These are phyloP conservation scores for Talaromyces wortmannii DNA, from an alignment of 495 filamentous ascomycete species.

Conservation along the genomic window DNA sequence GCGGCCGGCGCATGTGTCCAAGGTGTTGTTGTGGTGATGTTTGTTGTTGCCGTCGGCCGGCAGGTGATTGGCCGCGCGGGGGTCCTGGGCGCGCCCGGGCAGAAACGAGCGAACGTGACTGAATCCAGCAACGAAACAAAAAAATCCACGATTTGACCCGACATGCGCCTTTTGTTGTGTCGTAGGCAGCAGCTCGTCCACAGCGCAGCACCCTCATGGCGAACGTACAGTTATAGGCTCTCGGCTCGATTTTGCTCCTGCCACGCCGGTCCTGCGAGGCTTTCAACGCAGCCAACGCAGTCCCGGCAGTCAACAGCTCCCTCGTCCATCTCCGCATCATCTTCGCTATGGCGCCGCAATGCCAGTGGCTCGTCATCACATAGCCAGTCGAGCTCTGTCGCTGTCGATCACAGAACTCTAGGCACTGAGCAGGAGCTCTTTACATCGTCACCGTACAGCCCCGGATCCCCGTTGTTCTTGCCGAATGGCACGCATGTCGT, in stretches of 20 bases:
- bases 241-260: constrained; percentile 1
- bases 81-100: background rate
- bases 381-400: constrained; percentile 15
- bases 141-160: background rate
- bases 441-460: constrained; percentile 69
- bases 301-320: background rate
- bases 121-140: background rate
- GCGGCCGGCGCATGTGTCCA: background rate
- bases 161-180: background rate
- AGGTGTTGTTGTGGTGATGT: too few species aligned
- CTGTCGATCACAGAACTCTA: constrained; percentile 62
- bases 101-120: background rate
- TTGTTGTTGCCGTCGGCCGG: too few species aligned
- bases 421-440: constrained; percentile 70
- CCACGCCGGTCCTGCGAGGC: background rate
- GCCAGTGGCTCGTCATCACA: constrained; percentile 3
- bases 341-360: background rate
- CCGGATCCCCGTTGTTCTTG: constrained; percentile 83
- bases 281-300: too few species aligned
- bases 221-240: background rate
- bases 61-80: too few species aligned
- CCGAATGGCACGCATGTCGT: constrained; percentile 81
- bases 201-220: background rate
- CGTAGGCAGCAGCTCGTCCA: background rate
- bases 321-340: background rate